Percentiles rank a stretch among this genome's conserved stretches.
Conservation (phyloP, 1,284 basidiomycete species). For the Melampsora larici-populina region DNA sequence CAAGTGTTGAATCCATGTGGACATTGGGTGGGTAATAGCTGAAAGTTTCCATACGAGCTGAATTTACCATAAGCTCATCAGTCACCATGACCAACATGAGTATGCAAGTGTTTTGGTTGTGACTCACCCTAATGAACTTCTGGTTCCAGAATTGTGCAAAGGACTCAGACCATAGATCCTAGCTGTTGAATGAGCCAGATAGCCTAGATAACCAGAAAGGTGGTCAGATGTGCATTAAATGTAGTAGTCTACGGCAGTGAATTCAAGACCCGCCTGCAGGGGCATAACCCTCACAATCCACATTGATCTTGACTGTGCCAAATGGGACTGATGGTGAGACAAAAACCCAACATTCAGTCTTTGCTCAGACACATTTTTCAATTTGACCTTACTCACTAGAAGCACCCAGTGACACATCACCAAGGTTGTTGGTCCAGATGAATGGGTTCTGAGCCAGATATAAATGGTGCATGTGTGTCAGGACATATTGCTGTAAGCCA, state of each 20-base stretch:
- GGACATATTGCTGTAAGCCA: not conserved
- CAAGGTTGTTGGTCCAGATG: not conserved
- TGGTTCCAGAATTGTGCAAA: conserved; percentile 62
- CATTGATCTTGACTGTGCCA: conserved; percentile 49
- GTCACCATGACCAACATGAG: not conserved
- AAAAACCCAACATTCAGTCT: not conserved
- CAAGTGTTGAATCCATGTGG: not conserved
- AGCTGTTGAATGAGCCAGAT: not conserved
- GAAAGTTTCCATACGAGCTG: conserved; percentile 1
- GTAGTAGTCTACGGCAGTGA: not conserved
- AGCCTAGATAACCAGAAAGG: not conserved
- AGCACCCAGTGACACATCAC: not conserved
- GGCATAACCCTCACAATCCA: conserved; percentile 47
- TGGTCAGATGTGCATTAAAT: not conserved
- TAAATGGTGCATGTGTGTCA: not conserved
- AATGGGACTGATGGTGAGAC: conserved; percentile 46
- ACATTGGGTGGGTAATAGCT: not conserved
- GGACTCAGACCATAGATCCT: conserved; percentile 56
- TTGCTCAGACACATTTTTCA: not conserved
- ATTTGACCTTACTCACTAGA: not conserved
- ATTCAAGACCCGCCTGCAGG: conserved; percentile 46
- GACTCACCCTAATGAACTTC: conserved; percentile 50
- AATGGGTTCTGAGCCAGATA: not conserved
- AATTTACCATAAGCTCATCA: not conserved
- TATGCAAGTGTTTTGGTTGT: not conserved